Evolutionary conservation across 495 filamentous ascomycete species (phyloP), one percentile per base, ranked within the genome.

Genomic region (Tuber magnatum): DNA sequence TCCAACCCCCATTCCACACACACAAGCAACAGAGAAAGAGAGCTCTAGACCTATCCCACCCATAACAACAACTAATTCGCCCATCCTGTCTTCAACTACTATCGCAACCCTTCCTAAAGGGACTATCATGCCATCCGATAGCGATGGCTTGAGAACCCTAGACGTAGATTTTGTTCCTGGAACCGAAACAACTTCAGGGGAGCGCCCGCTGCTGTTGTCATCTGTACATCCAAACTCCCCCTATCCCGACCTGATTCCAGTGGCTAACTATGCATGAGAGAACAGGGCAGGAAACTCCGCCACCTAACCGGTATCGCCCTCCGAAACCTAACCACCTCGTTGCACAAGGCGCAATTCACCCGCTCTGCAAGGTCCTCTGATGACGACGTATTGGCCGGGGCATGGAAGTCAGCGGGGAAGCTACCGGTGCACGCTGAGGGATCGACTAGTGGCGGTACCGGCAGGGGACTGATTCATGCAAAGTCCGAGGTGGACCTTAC

Each of bases 241-340:
- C n/a, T 56, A 18, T 41, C 40, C 18, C 16, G 4, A 22, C 12
- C 18, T 9, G 51, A 32, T 68, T 70, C 40, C 18, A 14, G 35
- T 12, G 41, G 48, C 73, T 79, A 42, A 79, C 40, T n/a, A 39
- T 48, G 16, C 42, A 16, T 35, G 38, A 16, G 18, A 41, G 75
- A 35, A 20, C 86, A 96, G 89, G 97, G 96, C 82, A 90, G 94
- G 79, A 94, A 91, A 83, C 87, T 99, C 41, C 90, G 95, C 71
- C 94, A 97, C 85, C 86, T 99, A 24, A 90, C 92, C 77, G 93
- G 92, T 71, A 90, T 99, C 70, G 94, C 91, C 69, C 84, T 97
- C 38, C 92, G 95, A 70, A 99, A 97, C 83, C 85, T 97, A 48
- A 88, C 89, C 73, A 89, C 94, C 70, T 65, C 28, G 28, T 28